Base-by-base conservation (phyloP, 2,329 filamentous ascomycete species). In the Fusarium proliferatum region DNA sequence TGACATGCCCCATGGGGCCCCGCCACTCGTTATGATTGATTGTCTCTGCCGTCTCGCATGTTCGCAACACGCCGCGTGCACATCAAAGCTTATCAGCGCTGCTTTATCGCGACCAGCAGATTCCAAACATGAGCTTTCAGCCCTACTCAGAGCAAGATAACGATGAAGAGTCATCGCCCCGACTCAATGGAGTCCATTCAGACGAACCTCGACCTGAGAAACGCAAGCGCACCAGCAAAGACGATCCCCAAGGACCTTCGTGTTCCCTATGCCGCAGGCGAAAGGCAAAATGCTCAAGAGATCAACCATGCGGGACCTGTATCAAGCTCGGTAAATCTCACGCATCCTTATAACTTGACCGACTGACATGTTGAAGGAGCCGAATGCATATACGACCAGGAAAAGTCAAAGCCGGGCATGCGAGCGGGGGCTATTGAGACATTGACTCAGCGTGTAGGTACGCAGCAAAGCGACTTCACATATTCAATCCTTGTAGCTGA, bases 331-430 rank as follows among this genome's bases (percentile, higher is more conserved):
- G 49, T 36, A 52, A 38, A 8, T 11, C 4, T 16, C 4, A 16
- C 23, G 21, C 9, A 36, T 21, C 9, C 16, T 2, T 26, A 4
- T 4, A 6, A 11, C n/a, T 21, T 10, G 2, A 17, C 9, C 13
- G 16, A 21, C 51, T 53, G 26, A 53, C 23, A 19, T 15, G 13
- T 10, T 12, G 1, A 13, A 75, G 76, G 69, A 12, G 66, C 78
- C 10, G 78, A 82, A 19, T 83, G 81, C 60, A 60, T 81, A 2
- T 83, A 83, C 43, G 80, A 83, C 26, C 77, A 80, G 13, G 79
- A 61, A 21, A 79, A 76, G 42, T 65, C 71, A 15, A 82, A 81
- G 63, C 80, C 80, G 2, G 82, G 82, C 9, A 73, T 83, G 45
- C 77, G 79, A 17, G 77, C 79, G 0, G 82, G 82, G 4, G 80